A percentile compares a stretch with the other conserved stretches of the same genome.
Conservation (phyloP, 352 stramenopile genomes). For the Globisporangium carolinianum region DNA sequence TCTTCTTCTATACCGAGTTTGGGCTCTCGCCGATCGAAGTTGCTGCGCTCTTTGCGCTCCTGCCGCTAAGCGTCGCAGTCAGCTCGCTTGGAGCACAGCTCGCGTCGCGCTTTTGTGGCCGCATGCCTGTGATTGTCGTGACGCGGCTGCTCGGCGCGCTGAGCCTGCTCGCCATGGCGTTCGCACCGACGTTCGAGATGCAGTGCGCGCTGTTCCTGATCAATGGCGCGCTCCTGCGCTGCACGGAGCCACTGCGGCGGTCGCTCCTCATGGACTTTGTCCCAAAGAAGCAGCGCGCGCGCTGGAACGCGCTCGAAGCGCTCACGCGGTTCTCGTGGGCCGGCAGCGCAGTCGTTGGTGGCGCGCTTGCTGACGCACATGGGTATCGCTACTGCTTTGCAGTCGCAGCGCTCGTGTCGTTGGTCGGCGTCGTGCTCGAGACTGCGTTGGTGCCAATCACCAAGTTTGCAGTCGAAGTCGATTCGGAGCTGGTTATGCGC, state of each 20-base stretch:
- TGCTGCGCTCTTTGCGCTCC: slow-evolving; percentile 44
- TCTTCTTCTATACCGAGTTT: slow-evolving; percentile 63
- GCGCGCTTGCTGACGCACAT: slow-evolving; percentile 44
- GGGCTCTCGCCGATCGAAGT: slow-evolving; percentile 43
- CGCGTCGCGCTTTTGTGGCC: slow-evolving; percentile 21
- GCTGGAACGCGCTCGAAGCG: slow-evolving; percentile 67
- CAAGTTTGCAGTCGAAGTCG: slow-evolving; percentile 20
- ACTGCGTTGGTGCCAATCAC: slow-evolving; percentile 51
- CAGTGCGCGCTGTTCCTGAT: slow-evolving; percentile 49
- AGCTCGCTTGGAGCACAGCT: slow-evolving; percentile 38
- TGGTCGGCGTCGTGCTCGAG: slow-evolving; percentile 39
- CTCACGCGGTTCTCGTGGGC: slow-evolving; percentile 55
- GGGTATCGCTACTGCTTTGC: slow-evolving; percentile 68
- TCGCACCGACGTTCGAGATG: slow-evolving; percentile 16
- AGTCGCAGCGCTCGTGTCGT: slow-evolving; percentile 37
- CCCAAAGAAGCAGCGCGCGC: slow-evolving; percentile 40
- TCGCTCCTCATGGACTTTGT: slow-evolving; percentile 80
- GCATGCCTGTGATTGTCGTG: slow-evolving; percentile 53
- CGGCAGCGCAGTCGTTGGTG: slow-evolving; percentile 62
- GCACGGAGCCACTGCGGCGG: slow-evolving; percentile 49
- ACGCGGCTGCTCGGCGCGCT: slow-evolving; percentile 31
- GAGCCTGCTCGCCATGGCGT: slow-evolving; percentile 41
- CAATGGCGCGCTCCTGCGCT: slow-evolving; percentile 48
- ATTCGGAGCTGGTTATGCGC: background rate
- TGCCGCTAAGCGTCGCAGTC: slow-evolving; percentile 40